Conservation (phyloP, 345 rosid species). For the Hibiscus syriacus region DNA sequence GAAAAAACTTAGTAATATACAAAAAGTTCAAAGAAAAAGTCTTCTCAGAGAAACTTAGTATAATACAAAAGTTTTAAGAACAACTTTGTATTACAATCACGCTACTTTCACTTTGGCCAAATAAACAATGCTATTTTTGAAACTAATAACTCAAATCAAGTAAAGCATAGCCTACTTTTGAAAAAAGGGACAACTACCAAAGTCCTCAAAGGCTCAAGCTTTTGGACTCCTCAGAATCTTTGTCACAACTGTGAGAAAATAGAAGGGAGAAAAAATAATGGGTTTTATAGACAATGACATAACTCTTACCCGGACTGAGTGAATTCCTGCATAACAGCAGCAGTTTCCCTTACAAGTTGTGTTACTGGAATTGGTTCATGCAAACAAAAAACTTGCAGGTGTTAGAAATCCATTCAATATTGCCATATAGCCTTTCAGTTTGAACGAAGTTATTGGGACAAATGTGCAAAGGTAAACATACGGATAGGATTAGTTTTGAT, state of each 20-base stretch:
- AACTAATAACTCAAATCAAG: neutral
- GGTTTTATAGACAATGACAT: neutral
- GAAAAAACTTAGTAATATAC: neutral
- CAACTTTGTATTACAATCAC: neutral
- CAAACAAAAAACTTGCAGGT: slow-evolving; percentile 13
- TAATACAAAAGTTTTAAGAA: neutral
- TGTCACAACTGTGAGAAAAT: neutral
- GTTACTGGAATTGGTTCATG: slow-evolving; percentile 98
- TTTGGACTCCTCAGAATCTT: neutral
- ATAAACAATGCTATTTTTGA: neutral
- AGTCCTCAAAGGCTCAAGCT: neutral
- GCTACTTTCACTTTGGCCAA: neutral
- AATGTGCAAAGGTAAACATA: neutral
- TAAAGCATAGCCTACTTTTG: neutral
- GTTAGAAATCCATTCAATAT: slow-evolving; percentile 5
- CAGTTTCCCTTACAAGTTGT: slow-evolving; percentile 92
- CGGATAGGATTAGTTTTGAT: neutral
- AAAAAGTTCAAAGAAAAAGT: neutral
- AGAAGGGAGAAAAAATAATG: neutral
- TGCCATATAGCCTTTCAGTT: neutral
- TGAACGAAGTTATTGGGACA: neutral
- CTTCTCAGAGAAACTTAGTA: neutral
- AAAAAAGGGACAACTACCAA: neutral
- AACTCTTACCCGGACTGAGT: slow-evolving; percentile 29
- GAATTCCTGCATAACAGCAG: slow-evolving; percentile 98